Conservation (phyloP, 2,329 filamentous ascomycete genomes). For the Sporothrix protearum region DNA sequence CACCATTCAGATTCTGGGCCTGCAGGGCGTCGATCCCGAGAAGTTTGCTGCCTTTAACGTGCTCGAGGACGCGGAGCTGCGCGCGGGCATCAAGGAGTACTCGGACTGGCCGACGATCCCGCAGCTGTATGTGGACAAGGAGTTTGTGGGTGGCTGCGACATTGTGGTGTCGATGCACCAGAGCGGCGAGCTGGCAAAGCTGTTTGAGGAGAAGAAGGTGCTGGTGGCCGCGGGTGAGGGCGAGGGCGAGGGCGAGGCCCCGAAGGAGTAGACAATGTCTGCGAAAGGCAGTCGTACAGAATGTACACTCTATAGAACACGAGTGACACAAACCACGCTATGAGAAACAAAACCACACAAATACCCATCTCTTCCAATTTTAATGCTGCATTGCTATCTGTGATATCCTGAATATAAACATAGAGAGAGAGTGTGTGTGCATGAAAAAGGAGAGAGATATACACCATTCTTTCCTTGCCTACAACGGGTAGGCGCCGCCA, state of each 20-base stretch:
- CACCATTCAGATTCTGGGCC: slow-evolving; percentile 86
- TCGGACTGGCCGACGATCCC: slow-evolving; percentile 99
- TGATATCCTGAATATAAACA: background rate
- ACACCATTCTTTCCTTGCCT: slow-evolving; percentile 24
- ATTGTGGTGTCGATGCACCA: slow-evolving; percentile 97
- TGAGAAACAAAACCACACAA: background rate
- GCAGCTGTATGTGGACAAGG: slow-evolving; percentile 90
- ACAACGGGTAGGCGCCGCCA: slow-evolving; percentile 61
- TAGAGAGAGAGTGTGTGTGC: no score
- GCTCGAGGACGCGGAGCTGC: slow-evolving; percentile 81
- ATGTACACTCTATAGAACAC: background rate
- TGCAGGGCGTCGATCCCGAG: slow-evolving; percentile 89
- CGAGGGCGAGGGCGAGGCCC: slow-evolving; percentile 34
- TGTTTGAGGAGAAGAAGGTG: slow-evolving; percentile 90
- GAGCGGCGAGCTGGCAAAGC: slow-evolving; percentile 85
- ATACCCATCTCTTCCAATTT: slow-evolving; percentile 11
- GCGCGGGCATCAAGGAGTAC: slow-evolving; percentile 95
- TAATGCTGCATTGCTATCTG: background rate
- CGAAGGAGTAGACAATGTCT: slow-evolving; percentile 30
- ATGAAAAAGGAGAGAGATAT: no score
- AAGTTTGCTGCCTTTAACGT: slow-evolving; percentile 99
- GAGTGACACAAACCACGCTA: background rate
- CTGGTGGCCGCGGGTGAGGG: slow-evolving; percentile 57
- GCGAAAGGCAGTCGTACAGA: background rate
- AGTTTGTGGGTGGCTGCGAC: slow-evolving; percentile 97